Percentiles rank a stretch among this genome's conserved stretches.
These are phyloP conservation scores for Dentiscutata heterogama DNA, from an alignment of 371 early-diverging fungal genomes.

Conservation along the genomic window DNA sequence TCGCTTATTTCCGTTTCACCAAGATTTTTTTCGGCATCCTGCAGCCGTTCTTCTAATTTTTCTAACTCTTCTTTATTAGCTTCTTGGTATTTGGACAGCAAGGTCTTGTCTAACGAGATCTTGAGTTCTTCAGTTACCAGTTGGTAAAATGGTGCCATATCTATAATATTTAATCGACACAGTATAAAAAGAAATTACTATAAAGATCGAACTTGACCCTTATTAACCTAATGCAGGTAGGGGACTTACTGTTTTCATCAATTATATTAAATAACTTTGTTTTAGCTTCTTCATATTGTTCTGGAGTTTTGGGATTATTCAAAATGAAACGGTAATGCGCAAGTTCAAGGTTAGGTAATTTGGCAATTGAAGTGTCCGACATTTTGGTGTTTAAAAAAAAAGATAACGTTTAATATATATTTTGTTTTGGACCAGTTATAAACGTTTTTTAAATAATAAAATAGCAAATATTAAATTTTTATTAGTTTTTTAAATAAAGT, in stretches of 20 bases:
- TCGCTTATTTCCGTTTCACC: constrained; percentile 97
- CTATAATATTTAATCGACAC: constrained; percentile 53
- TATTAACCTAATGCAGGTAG: too few species aligned
- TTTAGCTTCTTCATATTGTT: constrained; percentile 69
- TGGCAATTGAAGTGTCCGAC: constrained; percentile 69
- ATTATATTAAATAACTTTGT: constrained; percentile 69
- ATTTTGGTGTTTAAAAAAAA: constrained; percentile 40
- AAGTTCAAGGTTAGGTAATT: constrained; percentile 83
- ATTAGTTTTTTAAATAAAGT: too few species aligned
- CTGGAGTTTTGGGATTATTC: constrained; percentile 68
- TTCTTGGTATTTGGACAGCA: constrained; percentile 65
- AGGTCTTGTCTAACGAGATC: constrained; percentile 63
- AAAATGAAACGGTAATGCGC: constrained; percentile 81
- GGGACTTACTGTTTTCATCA: constrained; percentile 76
- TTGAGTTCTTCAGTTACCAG: constrained; percentile 72
- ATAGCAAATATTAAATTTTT: too few species aligned
- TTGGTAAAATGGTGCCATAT: constrained; percentile 89
- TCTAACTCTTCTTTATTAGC: constrained; percentile 82
- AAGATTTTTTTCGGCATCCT: constrained; percentile 90
- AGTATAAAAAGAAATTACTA: too few species aligned
- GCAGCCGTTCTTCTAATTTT: constrained; percentile 83
- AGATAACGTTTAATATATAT: too few species aligned
- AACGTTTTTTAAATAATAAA: too few species aligned
- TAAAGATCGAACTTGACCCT: too few species aligned
- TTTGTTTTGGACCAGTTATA: too few species aligned